A percentile compares a stretch with the other conserved stretches of the same genome.
Conservation (phyloP, 2,329 filamentous ascomycete genomes). For the Coleophoma cylindrospora region DNA sequence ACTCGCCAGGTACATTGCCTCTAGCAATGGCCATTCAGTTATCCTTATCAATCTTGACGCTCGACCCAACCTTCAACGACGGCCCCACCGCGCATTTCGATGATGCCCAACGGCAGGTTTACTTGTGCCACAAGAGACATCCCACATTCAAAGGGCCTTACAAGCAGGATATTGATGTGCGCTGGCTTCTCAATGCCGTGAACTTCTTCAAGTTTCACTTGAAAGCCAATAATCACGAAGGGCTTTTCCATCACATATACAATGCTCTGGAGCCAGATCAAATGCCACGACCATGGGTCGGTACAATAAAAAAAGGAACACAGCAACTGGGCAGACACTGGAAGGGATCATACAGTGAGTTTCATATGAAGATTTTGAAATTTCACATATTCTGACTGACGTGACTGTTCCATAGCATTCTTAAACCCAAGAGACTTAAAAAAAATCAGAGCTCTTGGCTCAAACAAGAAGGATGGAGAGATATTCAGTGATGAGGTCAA, state of each 20-base stretch:
- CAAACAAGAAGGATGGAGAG: too few species aligned
- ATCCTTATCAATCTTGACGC: not conserved
- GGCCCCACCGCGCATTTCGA: constrained; percentile 23
- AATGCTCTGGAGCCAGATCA: constrained; percentile 25
- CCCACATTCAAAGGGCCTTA: constrained; percentile 32
- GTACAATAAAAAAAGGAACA: constrained; percentile 21
- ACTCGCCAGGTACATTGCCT: not conserved
- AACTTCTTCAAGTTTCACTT: constrained; percentile 47
- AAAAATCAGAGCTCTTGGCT: not conserved
- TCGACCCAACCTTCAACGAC: not conserved
- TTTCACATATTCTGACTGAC: not conserved
- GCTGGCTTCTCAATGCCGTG: constrained; percentile 37
- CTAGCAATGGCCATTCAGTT: not conserved
- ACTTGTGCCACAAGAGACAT: constrained; percentile 22
- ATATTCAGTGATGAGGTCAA: not conserved
- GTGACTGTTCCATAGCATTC: not conserved
- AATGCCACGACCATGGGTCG: constrained; percentile 33
- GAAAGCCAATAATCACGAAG: constrained; percentile 21
- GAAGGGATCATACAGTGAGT: constrained; percentile 39
- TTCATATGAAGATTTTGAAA: not conserved
- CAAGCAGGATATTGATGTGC: constrained; percentile 31
- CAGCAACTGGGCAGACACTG: constrained; percentile 32
- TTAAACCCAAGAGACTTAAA: not conserved
- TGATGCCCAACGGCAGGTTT: constrained; percentile 36
- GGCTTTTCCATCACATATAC: constrained; percentile 28